phyloP scores from a whole-genome alignment of 805 yeast genomes.

The Yarrowia osloensis region DNA sequence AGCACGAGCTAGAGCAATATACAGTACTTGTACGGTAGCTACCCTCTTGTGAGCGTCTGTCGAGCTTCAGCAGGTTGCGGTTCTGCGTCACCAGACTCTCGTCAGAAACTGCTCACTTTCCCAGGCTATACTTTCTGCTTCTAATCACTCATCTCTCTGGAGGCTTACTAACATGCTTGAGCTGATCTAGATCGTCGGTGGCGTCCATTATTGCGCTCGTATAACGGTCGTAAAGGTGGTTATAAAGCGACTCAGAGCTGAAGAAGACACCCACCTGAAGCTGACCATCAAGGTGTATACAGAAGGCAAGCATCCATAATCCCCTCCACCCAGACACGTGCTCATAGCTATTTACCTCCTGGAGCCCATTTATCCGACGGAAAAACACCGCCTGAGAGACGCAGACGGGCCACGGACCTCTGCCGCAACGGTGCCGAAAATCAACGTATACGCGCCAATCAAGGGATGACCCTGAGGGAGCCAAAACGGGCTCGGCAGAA shows the following conservation, averaged over 20 bases:
- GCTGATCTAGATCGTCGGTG: neutral
- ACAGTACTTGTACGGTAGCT: too few species aligned
- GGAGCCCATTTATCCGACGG: neutral
- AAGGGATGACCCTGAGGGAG: neutral
- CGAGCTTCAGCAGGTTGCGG: too few species aligned
- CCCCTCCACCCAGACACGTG: neutral
- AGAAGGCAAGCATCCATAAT: too few species aligned
- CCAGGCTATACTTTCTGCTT: too few species aligned
- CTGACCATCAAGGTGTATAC: too few species aligned
- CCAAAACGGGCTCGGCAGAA: neutral
- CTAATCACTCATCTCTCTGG: neutral
- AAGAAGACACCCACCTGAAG: neutral
- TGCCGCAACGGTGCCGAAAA: neutral
- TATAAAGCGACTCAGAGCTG: too few species aligned
- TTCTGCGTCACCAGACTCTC: too few species aligned
- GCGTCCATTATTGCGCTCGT: neutral
- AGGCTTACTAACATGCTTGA: neutral
- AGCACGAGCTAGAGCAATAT: too few species aligned
- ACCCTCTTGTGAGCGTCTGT: too few species aligned
- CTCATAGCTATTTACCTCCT: neutral
- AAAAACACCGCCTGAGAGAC: conserved; percentile 2
- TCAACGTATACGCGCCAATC: conserved; percentile 6
- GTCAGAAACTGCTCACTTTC: too few species aligned
- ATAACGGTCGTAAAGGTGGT: neutral
- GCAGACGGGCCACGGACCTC: neutral